phyloP scores from a whole-genome alignment of 2,329 filamentous ascomycete genomes.

The Paecilomyces fulvus region DNA sequence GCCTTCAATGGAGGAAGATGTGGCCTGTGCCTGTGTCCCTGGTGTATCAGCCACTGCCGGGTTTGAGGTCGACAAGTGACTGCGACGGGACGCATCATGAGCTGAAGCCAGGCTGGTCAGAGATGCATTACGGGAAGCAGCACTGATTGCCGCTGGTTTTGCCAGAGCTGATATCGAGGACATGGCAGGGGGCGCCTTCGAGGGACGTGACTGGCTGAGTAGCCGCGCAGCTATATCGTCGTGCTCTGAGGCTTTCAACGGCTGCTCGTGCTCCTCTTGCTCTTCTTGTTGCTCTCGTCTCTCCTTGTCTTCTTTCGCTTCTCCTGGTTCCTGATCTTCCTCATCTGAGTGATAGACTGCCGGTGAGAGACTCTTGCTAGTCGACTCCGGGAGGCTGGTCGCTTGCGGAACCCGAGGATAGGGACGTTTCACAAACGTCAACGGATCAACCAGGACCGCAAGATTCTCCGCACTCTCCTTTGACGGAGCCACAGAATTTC shows the following conservation, averaged over 20 bases:
- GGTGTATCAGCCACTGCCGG: slow-evolving; percentile 16
- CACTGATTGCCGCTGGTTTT: slow-evolving; percentile 26
- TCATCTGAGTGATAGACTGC: slow-evolving; percentile 15
- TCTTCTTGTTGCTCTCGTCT: slow-evolving; percentile 2
- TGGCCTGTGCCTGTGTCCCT: slow-evolving; percentile 25
- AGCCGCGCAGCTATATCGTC: slow-evolving; percentile 30
- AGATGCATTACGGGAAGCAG: slow-evolving; percentile 27
- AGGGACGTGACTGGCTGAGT: slow-evolving; percentile 31
- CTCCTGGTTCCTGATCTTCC: slow-evolving; percentile 10
- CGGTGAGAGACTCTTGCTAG: slow-evolving; percentile 21
- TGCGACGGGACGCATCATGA: slow-evolving; percentile 23
- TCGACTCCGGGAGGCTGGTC: slow-evolving; percentile 30
- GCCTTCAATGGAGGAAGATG: slow-evolving; percentile 41
- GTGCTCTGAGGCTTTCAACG: slow-evolving; percentile 18
- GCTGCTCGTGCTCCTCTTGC: slow-evolving; percentile 13
- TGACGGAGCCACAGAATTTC: slow-evolving; percentile 34
- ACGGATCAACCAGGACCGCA: slow-evolving; percentile 28
- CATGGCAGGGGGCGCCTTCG: slow-evolving; percentile 40
- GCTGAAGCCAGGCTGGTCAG: slow-evolving; percentile 27
- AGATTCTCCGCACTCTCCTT: slow-evolving; percentile 26
- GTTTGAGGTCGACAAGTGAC: slow-evolving; percentile 19
- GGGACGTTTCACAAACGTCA: slow-evolving; percentile 33
- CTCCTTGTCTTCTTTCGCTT: not conserved
- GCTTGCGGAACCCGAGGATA: slow-evolving; percentile 31
- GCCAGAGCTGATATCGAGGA: slow-evolving; percentile 40